These are phyloP conservation scores for Apiospora sp. DNA, from an alignment of 2,329 filamentous ascomycete species.

Conservation along the genomic window DNA sequence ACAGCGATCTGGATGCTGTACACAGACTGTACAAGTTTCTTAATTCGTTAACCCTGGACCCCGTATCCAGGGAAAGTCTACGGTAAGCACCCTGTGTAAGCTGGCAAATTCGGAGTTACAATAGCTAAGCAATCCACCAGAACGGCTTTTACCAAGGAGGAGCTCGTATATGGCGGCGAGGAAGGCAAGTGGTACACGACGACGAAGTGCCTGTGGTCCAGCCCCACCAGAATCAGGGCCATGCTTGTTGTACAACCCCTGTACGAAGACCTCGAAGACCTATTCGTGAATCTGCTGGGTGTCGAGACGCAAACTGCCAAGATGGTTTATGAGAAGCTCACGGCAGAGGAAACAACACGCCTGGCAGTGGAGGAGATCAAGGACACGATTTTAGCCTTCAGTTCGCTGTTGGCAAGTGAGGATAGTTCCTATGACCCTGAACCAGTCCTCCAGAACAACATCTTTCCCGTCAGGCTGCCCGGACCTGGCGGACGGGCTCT, in stretches of 20 bases:
- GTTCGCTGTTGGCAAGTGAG: slow-evolving; percentile 39
- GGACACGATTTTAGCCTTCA: slow-evolving; percentile 43
- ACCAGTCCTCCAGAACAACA: slow-evolving; percentile 24
- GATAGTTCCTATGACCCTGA: neutral
- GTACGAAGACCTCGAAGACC: slow-evolving; percentile 40
- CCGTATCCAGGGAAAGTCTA: neutral
- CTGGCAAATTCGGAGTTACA: neutral
- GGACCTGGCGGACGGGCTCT: neutral
- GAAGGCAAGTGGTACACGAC: neutral
- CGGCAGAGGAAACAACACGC: slow-evolving; percentile 10
- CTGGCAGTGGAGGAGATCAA: slow-evolving; percentile 38
- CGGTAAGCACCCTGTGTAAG: neutral
- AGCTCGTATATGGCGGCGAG: slow-evolving; percentile 12
- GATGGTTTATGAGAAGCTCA: slow-evolving; percentile 44
- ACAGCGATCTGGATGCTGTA: neutral
- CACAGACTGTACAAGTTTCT: slow-evolving; percentile 7
- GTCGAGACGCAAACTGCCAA: slow-evolving; percentile 40
- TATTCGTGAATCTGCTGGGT: slow-evolving; percentile 42
- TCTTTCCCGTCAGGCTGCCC: slow-evolving; percentile 38
- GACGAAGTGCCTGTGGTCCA: slow-evolving; percentile 46
- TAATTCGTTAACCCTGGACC: neutral
- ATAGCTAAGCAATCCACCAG: neutral
- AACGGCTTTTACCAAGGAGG: neutral
- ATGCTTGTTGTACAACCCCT: slow-evolving; percentile 35
- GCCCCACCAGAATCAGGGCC: slow-evolving; percentile 37